Evolutionary conservation across 179 eudicot genomes (phyloP).

Genomic region (Silene noctiflora): DNA sequence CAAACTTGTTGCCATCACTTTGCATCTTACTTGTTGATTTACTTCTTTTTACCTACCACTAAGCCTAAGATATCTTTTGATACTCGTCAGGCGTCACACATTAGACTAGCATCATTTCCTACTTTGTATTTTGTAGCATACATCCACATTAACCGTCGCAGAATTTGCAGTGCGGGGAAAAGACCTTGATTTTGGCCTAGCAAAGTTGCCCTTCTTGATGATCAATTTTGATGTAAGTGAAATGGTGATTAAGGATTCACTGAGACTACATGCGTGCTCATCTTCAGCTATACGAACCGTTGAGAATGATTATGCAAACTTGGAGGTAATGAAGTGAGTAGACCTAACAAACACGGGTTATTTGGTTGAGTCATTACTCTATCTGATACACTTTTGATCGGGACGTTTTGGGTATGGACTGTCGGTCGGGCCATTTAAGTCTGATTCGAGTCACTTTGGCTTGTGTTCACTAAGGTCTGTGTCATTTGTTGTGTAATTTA

Average conservation of each 20-base stretch:
- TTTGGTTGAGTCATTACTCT: too few species aligned
- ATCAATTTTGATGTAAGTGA: constrained; percentile 48
- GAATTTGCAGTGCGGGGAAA: constrained; percentile 53
- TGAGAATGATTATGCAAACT: constrained; percentile 45
- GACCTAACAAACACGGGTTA: background rate
- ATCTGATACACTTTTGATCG: too few species aligned
- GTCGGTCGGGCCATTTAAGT: too few species aligned
- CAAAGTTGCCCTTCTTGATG: constrained; percentile 45
- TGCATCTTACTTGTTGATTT: background rate
- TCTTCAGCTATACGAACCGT: constrained; percentile 39
- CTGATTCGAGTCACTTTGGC: too few species aligned
- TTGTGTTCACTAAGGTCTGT: too few species aligned
- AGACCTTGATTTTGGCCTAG: constrained; percentile 44
- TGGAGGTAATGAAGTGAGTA: constrained; percentile 36
- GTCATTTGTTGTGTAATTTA: too few species aligned
- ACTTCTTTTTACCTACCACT: background rate
- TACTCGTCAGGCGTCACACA: background rate
- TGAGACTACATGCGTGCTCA: constrained; percentile 35
- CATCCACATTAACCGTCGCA: constrained; percentile 1
- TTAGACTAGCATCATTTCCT: background rate
- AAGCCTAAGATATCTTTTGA: background rate
- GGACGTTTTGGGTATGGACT: too few species aligned
- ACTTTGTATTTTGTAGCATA: background rate
- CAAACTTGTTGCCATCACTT: background rate
- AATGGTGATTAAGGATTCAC: constrained; percentile 33